These are phyloP conservation scores for Kitagawia praeruptora DNA, from an alignment of 129 eudicot species.

Conservation along the genomic window DNA sequence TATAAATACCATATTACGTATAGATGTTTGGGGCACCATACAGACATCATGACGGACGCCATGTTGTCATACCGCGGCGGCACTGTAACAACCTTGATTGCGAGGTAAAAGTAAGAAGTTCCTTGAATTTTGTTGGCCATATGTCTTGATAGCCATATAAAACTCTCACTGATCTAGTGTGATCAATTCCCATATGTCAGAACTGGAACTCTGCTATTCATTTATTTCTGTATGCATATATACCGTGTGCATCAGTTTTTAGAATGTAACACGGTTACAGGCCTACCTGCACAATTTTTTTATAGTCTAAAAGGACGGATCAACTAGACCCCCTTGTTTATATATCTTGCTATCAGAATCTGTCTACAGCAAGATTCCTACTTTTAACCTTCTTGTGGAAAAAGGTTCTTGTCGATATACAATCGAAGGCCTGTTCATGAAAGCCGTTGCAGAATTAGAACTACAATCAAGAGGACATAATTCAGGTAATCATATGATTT, in stretches of 20 bases:
- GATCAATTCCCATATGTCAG: not conserved
- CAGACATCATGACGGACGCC: no score
- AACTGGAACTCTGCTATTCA: not conserved
- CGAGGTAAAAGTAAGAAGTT: no score
- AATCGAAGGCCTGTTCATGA: slow-evolving; percentile 51
- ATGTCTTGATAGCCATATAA: no score
- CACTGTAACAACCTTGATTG: no score
- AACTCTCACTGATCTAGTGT: no score
- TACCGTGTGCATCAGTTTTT: not conserved
- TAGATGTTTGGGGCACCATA: no score
- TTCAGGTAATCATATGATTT: slow-evolving; percentile 42
- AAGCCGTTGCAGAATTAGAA: slow-evolving; percentile 62
- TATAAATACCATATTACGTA: no score
- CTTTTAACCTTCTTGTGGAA: not conserved
- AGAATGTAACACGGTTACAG: not conserved
- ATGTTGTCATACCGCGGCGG: no score
- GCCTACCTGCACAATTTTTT: not conserved
- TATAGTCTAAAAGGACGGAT: not conserved
- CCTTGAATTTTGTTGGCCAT: no score
- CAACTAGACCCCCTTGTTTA: not conserved
- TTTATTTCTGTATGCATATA: not conserved
- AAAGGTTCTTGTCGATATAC: slow-evolving; percentile 6
- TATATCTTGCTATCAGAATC: not conserved
- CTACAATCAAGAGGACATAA: slow-evolving; percentile 89
- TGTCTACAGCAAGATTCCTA: not conserved